Base-by-base conservation (phyloP, 805 yeast genomes). In the Vanderwaltozyma polyspora region DNA sequence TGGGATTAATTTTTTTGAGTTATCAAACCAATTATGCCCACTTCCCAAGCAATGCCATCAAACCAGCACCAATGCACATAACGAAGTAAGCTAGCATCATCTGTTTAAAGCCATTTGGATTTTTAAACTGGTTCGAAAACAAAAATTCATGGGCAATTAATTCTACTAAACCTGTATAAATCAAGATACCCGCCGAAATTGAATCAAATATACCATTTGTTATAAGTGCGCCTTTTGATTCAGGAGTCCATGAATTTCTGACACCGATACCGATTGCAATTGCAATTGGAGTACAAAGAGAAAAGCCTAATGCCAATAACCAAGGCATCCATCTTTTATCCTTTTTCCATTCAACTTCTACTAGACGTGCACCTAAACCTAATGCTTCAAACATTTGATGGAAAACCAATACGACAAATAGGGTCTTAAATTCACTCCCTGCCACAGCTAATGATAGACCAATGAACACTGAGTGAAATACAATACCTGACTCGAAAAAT, bases 371-470 rank as follows among this genome's bases (percentile, higher is more conserved):
- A 22, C 89, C 87, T 42, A 79, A 66, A 45, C 89, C 89, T 35
- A 80, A 65, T 42, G 89, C 89, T 62, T 80, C 89, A 49, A 80
- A 81, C 49, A 75, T 66, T 57, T 80, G 89, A 57, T 80, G 89
- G 67, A 79, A 80, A 5, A 76, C 72, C 27, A 73, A 42, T 7
- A 79, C 89, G 32, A 75, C 63, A 49, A 76, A 79, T 30, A 80
- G 62, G 5, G 81, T 67, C 29, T 59, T 63, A 52, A 77, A 79
- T 48, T 78, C 81, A 9, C 72, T 76, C 29, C 77, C 80, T 9
- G 76, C 53, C 15, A 74, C 70, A 6, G 82, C 82, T 40, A 79
- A 60, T 5, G 80, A 67, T 42, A 79, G 63, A 28, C 89, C 89
- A 42, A 80, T 70, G 59, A 80, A 74, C 2, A 80, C 77, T 3